Evolutionary conservation across 164 flowering plant species (phyloP), one percentile per base, ranked within the genome.

Genomic region (Sextonia rubra): DNA sequence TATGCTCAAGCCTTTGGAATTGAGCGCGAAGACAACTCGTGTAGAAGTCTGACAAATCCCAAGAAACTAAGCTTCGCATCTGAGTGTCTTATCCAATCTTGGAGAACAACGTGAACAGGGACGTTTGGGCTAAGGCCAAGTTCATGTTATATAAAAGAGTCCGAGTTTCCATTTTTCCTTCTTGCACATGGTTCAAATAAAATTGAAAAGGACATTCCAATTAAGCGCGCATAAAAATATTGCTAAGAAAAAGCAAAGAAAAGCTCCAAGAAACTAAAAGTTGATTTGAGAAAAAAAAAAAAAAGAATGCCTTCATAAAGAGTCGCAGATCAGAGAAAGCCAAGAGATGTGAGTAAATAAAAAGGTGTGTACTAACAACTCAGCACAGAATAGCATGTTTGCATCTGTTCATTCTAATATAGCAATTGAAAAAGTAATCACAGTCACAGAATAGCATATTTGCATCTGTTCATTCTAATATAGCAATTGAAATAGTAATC

Each of bases 11-110:
- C 83, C 85, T 91, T 93, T 30, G 86, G 93, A 75, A 90, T 82
- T 66, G 87, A 29, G 18, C 97, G 91, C 5, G 95, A 86, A 60
- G 97, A 91, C 64, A 88, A 80, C 5, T 97, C 98, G 60, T 89
- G 98, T 14, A 92, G 78, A 64, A 94, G 93, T 72, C 92, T 84
- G 60, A 92, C 90, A 77, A 94, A 94, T 48, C 98, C 98, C 80
- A 90, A 71, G 90, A 92, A 94, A 77, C 97, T 94, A 47, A 94
- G 93, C 81, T 89, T 94, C 32, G 97, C 98, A 76, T 94, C 98
- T 1, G 92, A 75, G 70, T 92, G 97, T 76, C 97, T 78, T 30
- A 94, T 91, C 98, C 98, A 94, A 74, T 94, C 98, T 64, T 94
- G 92, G 69, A 94, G 93, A 73, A 94, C 98, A 37, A 87, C 93